phyloP scores from a whole-genome alignment of 257 asterid species.

The Linderniella brevidens region DNA sequence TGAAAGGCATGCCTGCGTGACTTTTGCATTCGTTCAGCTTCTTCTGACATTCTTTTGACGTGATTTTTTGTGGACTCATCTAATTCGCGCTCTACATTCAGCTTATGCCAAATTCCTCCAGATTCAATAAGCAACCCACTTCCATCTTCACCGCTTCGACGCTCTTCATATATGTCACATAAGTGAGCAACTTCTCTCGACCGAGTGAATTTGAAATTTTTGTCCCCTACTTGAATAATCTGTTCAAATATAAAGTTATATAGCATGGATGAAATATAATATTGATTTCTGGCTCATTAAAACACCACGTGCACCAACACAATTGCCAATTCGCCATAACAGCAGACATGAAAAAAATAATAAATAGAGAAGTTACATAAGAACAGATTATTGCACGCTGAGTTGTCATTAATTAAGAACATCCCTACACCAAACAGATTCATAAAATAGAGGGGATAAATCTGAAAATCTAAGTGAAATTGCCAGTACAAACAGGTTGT shows the following conservation, averaged over 20 bases:
- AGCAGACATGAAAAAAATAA: too few species aligned
- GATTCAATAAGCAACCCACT: conserved; percentile 80
- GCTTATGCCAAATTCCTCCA: conserved; percentile 86
- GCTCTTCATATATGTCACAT: conserved; percentile 91
- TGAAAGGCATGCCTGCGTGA: conserved; percentile 53
- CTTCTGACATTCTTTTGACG: conserved; percentile 83
- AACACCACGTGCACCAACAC: not conserved
- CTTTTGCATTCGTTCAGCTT: conserved; percentile 71
- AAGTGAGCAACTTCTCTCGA: conserved; percentile 74
- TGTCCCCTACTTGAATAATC: conserved; percentile 82
- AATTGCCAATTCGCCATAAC: not conserved
- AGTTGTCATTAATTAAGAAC: too few species aligned
- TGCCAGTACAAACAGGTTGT: too few species aligned
- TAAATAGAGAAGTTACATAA: too few species aligned
- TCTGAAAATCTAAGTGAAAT: too few species aligned
- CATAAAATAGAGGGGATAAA: too few species aligned
- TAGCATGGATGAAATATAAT: not conserved
- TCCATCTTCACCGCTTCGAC: conserved; percentile 79
- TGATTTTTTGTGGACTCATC: conserved; percentile 88
- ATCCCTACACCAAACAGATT: too few species aligned
- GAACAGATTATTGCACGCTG: too few species aligned
- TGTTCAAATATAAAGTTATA: conserved; percentile 14
- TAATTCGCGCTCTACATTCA: conserved; percentile 78
- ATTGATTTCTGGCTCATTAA: not conserved
- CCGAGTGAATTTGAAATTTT: conserved; percentile 83